Evolutionary conservation across 2,329 filamentous ascomycete species (phyloP).

Genomic region (Fusarium domesticum): DNA sequence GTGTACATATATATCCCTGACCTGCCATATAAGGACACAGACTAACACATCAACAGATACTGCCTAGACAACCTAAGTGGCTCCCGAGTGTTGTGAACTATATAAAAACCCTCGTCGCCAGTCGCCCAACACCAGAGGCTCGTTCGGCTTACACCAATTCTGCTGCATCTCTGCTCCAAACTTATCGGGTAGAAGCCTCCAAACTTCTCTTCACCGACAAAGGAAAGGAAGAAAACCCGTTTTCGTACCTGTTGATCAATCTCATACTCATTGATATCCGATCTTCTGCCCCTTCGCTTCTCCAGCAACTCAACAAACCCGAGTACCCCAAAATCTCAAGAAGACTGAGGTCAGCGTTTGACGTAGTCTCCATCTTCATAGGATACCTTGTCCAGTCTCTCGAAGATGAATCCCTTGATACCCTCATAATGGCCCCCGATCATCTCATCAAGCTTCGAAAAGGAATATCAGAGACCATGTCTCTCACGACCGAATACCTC

Average conservation of each 20-base stretch:
- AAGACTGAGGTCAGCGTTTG: slow-evolving; percentile 59
- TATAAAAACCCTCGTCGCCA: slow-evolving; percentile 53
- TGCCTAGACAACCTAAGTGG: slow-evolving; percentile 54
- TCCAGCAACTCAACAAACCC: slow-evolving; percentile 55
- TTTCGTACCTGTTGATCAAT: slow-evolving; percentile 61
- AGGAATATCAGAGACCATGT: slow-evolving; percentile 61
- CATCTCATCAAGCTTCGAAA: slow-evolving; percentile 60
- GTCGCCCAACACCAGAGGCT: slow-evolving; percentile 52
- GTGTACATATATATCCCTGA: slow-evolving; percentile 37
- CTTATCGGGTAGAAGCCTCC: slow-evolving; percentile 47
- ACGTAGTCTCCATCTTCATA: slow-evolving; percentile 60
- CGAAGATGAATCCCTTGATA: slow-evolving; percentile 44
- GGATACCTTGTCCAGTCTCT: slow-evolving; percentile 54
- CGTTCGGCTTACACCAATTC: slow-evolving; percentile 59
- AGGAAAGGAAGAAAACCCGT: slow-evolving; percentile 46
- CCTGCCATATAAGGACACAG: neutral
- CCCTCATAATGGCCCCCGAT: slow-evolving; percentile 52
- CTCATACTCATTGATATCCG: slow-evolving; percentile 65
- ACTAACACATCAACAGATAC: slow-evolving; percentile 37
- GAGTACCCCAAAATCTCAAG: slow-evolving; percentile 50
- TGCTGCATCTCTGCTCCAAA: slow-evolving; percentile 54
- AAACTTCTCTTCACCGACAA: slow-evolving; percentile 52
- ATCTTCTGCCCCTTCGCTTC: slow-evolving; percentile 58
- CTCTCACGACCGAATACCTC: slow-evolving; percentile 61
- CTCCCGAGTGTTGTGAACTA: slow-evolving; percentile 45